phyloP scores from a whole-genome alignment of 2,329 filamentous ascomycete genomes.

The Neobulgaria alba region DNA sequence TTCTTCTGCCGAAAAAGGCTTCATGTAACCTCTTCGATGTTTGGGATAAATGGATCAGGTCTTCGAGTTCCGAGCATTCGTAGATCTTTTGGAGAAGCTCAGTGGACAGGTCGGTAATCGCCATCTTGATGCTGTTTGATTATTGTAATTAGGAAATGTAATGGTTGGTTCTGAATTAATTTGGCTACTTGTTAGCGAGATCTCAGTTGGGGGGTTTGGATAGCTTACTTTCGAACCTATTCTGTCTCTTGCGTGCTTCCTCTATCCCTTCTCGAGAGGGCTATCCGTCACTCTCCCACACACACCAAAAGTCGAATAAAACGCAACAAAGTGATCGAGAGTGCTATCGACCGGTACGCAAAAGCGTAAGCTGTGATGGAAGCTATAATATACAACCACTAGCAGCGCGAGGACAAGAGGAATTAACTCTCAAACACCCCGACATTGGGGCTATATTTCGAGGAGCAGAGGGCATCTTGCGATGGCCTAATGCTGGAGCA shows the following conservation, averaged over 20 bases:
- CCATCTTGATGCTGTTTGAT: constrained; percentile 17
- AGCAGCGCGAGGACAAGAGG: constrained; percentile 15
- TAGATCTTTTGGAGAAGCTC: constrained; percentile 27
- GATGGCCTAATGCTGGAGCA: constrained; percentile 17
- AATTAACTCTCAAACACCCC: constrained; percentile 26
- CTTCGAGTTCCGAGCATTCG: constrained; percentile 22
- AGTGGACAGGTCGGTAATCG: constrained; percentile 24
- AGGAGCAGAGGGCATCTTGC: constrained; percentile 22
- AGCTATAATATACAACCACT: constrained; percentile 22
- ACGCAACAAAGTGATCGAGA: constrained; percentile 12
- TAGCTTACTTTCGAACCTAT: no score
- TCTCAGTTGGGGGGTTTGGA: no score
- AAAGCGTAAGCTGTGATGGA: constrained; percentile 19
- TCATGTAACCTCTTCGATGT: constrained; percentile 22
- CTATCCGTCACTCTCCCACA: not conserved
- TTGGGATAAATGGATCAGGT: constrained; percentile 24
- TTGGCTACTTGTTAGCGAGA: no score
- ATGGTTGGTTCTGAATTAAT: not conserved
- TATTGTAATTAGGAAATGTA: constrained; percentile 3
- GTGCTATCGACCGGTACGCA: constrained; percentile 12
- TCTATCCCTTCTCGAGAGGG: not conserved
- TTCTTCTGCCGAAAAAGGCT: constrained; percentile 21
- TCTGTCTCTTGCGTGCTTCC: no score
- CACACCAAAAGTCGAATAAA: constrained; percentile 9
- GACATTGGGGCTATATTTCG: constrained; percentile 26